Percentiles rank a stretch among this genome's conserved stretches.
phyloP scores from a whole-genome alignment of 371 early-diverging fungal genomes.

The Smittium culicis region DNA sequence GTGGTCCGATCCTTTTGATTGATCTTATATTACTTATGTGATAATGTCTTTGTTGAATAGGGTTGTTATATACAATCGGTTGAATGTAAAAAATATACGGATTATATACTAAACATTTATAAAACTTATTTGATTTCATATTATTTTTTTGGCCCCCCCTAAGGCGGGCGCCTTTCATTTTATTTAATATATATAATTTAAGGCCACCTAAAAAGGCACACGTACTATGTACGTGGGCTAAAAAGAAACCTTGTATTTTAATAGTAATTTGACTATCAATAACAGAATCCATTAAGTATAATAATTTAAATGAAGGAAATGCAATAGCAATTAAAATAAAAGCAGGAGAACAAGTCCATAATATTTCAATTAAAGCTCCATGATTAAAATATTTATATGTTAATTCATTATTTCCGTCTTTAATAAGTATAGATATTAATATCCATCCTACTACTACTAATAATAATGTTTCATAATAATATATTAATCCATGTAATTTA shows the following conservation, averaged over 20 bases:
- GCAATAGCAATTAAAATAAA: slow-evolving; percentile 32
- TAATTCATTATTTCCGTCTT: slow-evolving; percentile 24
- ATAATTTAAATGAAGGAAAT: slow-evolving; percentile 38
- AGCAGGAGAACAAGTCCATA: slow-evolving; percentile 29
- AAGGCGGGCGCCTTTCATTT: slow-evolving; percentile 16
- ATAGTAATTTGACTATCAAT: slow-evolving; percentile 29
- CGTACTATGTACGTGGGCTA: slow-evolving; percentile 7
- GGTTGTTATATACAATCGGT: background rate
- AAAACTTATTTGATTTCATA: slow-evolving; percentile 10
- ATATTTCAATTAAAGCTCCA: slow-evolving; percentile 24
- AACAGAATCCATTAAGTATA: slow-evolving; percentile 35
- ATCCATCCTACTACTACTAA: slow-evolving; percentile 35
- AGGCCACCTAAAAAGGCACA: slow-evolving; percentile 15
- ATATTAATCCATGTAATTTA: slow-evolving; percentile 37
- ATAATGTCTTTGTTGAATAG: background rate
- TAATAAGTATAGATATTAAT: slow-evolving; percentile 34
- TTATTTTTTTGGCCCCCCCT: slow-evolving; percentile 8
- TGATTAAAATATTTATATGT: slow-evolving; percentile 32
- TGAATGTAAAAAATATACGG: slow-evolving; percentile 16
- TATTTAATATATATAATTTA: slow-evolving; percentile 24
- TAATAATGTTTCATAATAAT: slow-evolving; percentile 39
- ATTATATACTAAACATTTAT: slow-evolving; percentile 4
- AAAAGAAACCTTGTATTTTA: slow-evolving; percentile 28
- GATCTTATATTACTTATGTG: slow-evolving; percentile 17
- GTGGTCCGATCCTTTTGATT: slow-evolving; percentile 17